Percentiles rank a stretch among this genome's conserved stretches.
Conservation (phyloP, 2,329 filamentous ascomycete genomes). For the Beauveria varroae region DNA sequence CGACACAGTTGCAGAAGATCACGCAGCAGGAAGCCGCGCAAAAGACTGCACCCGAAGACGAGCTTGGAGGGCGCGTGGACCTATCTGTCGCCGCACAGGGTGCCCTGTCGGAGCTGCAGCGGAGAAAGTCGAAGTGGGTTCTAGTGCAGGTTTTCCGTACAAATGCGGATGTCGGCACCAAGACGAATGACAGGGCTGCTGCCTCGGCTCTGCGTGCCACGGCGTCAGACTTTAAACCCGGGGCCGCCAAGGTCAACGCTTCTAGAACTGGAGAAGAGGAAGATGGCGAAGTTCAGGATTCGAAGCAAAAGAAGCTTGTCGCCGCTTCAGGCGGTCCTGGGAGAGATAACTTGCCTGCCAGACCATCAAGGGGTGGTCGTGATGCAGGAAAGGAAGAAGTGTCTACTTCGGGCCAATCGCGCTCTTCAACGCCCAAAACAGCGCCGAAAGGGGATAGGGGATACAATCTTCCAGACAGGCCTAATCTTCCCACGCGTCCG, state of each 20-base stretch:
- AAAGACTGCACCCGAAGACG: constrained; percentile 39
- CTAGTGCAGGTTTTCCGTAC: constrained; percentile 66
- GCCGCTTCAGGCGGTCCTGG: constrained; percentile 10
- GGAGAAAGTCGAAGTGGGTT: constrained; percentile 60
- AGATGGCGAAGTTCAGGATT: constrained; percentile 66
- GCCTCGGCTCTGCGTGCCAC: constrained; percentile 45
- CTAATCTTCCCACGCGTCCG: constrained; percentile 47
- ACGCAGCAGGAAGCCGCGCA: constrained; percentile 50
- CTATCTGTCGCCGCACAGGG: constrained; percentile 67
- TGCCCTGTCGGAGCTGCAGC: constrained; percentile 62
- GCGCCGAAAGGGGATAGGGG: constrained; percentile 19
- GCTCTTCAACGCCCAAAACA: constrained; percentile 21
- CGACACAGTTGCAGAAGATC: constrained; percentile 58
- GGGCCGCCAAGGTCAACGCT: constrained; percentile 28
- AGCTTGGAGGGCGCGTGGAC: constrained; percentile 60
- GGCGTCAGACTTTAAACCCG: constrained; percentile 59
- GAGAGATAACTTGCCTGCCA: constrained; percentile 29
- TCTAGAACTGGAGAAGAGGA: constrained; percentile 45
- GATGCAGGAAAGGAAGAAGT: constrained; percentile 22
- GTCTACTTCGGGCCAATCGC: constrained; percentile 14
- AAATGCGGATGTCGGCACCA: constrained; percentile 35
- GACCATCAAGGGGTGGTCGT: constrained; percentile 20
- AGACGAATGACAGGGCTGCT: constrained; percentile 21
- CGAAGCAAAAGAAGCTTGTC: constrained; percentile 24
- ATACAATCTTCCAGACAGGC: constrained; percentile 30